Evolutionary conservation across 139 green algal genomes (phyloP).

Genomic region (Picochlorum sp.): DNA sequence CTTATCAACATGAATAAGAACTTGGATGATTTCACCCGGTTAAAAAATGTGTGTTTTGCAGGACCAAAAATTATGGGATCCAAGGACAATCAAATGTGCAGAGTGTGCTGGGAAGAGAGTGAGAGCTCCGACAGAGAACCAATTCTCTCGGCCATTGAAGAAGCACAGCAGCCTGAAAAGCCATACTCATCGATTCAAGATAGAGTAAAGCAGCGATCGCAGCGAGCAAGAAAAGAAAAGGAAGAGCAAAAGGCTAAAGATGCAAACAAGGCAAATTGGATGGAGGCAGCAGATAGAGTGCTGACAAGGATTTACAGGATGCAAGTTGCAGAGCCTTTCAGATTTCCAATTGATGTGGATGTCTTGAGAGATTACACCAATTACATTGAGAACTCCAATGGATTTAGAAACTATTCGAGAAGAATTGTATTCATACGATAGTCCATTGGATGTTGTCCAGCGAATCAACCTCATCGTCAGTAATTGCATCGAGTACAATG

Average conservation of each 20-base stretch:
- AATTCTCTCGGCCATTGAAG: conserved; percentile 20
- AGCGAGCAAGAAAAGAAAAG: conserved; percentile 4
- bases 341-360: conserved; percentile 14
- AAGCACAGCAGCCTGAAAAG: conserved; percentile 3
- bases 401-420: conserved; percentile 10
- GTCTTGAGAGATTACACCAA: conserved; percentile 9
- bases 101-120: conserved; percentile 26
- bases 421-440: background rate
- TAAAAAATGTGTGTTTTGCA: background rate
- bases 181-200: background rate
- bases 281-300: conserved; percentile 13
- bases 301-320: conserved; percentile 16
- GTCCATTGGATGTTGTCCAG: conserved; percentile 7
- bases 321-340: conserved; percentile 20
- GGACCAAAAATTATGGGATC: background rate
- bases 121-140: conserved; percentile 19
- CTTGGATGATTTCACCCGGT: background rate
- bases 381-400: conserved; percentile 5
- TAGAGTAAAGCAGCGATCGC: background rate
- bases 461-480: conserved; percentile 1
- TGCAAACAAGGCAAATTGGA: conserved; percentile 8
- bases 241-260: background rate
- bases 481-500: conserved; percentile 16
- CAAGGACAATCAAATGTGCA: background rate
- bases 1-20: too few species aligned